Evolutionary conservation across 257 asterid genomes (phyloP), one percentile per base, ranked within the genome.

Genomic region (Solanum etuberosum): DNA sequence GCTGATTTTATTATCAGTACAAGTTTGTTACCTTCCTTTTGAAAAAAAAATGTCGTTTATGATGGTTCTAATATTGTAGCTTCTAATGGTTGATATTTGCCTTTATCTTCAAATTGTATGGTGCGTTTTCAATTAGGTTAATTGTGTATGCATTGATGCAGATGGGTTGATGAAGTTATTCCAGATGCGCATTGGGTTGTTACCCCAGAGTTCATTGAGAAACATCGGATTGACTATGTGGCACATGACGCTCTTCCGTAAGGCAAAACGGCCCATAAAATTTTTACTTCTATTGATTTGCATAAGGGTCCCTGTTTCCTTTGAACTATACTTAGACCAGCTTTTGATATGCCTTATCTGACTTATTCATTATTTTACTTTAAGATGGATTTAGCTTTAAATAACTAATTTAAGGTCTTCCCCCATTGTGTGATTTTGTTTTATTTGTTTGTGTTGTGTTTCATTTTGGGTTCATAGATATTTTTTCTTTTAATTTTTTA

Each of bases 131-230:
- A 80, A 35, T 31, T 65, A 37, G 87, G 27, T 78, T 73, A 27
- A 87, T 48, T 88, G 51, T 72, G 54, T 87, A 43, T 46, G 25
- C 68, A 48, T 77, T 89, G 65, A 13, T 89, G 89, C 92, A 97
- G 99, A 94, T 97, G 99, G 99, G 99, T 97, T 88, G 99, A 97
- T 85, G 99, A 97, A 92, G 99, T 97, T 89, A 95, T 97, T 86
- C 98, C 98, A 76, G 98, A 94, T 93, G 98, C 99, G 9, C 99
- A 98, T 10, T 97, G 99, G 99, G 99, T 97, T 87, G 90, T 95
- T 88, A 91, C 93, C 86, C 98, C 93, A 77, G 99, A 95, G 90
- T 97, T 95, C 91, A 92, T 96, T 90, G 99, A 95, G 95, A 92
- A 91, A 87, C 98, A 97, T 88, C 68, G 81, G 40, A 97, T 97